phyloP scores from a whole-genome alignment of 1,284 basidiomycete species.

The Ceratobasidium papillatum region DNA sequence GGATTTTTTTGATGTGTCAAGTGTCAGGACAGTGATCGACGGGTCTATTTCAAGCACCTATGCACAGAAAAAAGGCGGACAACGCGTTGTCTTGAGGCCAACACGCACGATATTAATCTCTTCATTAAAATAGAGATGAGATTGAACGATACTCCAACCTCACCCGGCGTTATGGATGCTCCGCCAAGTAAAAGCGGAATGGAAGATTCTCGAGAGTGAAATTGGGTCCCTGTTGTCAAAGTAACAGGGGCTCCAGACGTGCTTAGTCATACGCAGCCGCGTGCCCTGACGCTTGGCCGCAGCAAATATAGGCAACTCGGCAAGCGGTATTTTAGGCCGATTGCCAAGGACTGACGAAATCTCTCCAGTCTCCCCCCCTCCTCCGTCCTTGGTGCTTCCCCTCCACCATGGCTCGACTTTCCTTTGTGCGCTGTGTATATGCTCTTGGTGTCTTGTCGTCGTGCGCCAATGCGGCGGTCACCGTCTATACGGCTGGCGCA shows the following conservation, averaged over 20 bases:
- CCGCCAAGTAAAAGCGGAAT: neutral
- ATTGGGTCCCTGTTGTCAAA: neutral
- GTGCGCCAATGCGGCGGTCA: conserved; percentile 4
- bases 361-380: neutral
- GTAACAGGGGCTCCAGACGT: neutral
- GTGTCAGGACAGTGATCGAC: neutral
- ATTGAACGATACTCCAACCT: no score
- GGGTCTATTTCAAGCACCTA: neutral
- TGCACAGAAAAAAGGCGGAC: neutral
- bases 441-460: neutral
- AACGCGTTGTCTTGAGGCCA: no score
- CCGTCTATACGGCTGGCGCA: conserved; percentile 5
- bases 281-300: neutral
- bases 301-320: neutral
- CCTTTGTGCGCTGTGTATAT: conserved; percentile 5
- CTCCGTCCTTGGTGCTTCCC: neutral
- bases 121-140: no score
- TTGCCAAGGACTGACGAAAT: neutral
- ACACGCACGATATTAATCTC: no score
- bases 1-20: neutral
- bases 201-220: no score
- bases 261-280: neutral
- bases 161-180: neutral
- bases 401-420: conserved; percentile 24
- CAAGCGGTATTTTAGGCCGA: neutral